These are phyloP conservation scores for Coemansia biformis DNA, from an alignment of 192 early-diverging fungal species.

Conservation along the genomic window DNA sequence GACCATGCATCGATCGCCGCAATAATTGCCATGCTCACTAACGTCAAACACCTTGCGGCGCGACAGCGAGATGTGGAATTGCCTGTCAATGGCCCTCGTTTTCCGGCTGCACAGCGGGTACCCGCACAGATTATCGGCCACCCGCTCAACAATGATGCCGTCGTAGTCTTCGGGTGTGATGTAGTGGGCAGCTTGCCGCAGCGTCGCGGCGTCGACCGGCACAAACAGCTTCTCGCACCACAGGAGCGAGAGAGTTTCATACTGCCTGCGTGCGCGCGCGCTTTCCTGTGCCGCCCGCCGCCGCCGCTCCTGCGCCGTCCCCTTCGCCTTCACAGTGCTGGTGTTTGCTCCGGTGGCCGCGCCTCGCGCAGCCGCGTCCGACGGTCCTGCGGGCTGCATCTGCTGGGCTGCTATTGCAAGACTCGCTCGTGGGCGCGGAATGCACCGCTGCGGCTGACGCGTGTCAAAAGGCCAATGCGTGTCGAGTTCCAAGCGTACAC, in stretches of 20 bases:
- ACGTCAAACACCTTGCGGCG: constrained; percentile 77
- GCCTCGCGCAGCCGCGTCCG: neutral
- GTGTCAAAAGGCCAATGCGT: too few relatives aligned
- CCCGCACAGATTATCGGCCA: constrained; percentile 64
- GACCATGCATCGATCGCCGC: constrained; percentile 65
- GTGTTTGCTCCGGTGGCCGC: neutral
- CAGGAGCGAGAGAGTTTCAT: constrained; percentile 22
- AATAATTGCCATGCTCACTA: constrained; percentile 61
- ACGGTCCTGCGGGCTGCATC: too few relatives aligned
- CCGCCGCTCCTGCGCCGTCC: constrained; percentile 9
- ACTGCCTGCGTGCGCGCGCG: constrained; percentile 20
- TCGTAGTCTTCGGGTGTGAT: constrained; percentile 62
- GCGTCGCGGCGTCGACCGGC: constrained; percentile 10
- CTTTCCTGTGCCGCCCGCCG: constrained; percentile 19
- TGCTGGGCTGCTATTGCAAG: too few relatives aligned
- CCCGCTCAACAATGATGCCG: constrained; percentile 70
- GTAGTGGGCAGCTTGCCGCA: constrained; percentile 53
- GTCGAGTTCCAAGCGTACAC: too few relatives aligned
- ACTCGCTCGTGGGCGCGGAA: too few relatives aligned
- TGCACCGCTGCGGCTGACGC: too few relatives aligned
- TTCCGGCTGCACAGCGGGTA: constrained; percentile 71
- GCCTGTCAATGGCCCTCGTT: constrained; percentile 9
- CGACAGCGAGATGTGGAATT: constrained; percentile 63
- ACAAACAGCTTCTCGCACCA: constrained; percentile 46
- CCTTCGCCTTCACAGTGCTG: neutral